Evolutionary conservation across 345 rosid species (phyloP), one percentile per base, ranked within the genome.

Genomic region (Chamaenerion angustifolium): DNA sequence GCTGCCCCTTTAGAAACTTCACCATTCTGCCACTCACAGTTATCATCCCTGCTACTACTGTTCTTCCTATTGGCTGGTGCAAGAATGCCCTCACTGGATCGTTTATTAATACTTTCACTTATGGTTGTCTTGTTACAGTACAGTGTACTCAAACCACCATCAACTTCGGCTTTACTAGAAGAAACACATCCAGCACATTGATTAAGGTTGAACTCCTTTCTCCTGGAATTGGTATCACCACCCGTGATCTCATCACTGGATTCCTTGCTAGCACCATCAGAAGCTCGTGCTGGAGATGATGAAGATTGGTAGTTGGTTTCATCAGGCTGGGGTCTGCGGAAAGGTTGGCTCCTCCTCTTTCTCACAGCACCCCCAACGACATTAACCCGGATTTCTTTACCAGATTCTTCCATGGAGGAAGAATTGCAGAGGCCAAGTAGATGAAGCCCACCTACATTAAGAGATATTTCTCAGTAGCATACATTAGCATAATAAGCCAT

Each of bases 151-250:
- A 62, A 65, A 43, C 62, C 74, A 17, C 70, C 77, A 46, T 60
- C 68, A 43, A 60, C 79, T 42, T 64, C 68, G 60, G 52, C 71
- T 25, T 16, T 56, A 50, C 57, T 70, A 50, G 77, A 68, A 67
- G 76, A 66, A 57, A 64, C 63, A 54, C 72, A 71, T 21, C 25
- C 25, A 4, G 73, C 64, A 37, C 76, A 74, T 31, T 77, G 90
- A 66, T 76, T 83, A 62, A 89, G 76, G 65, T 65, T 79, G 61
- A 79, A 72, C 65, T 83, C 86, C 73, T 83, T 83, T 69, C 72
- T 70, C 57, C 56, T 73, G 47, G 74, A 67, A 65, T 65, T 77
- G 35, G 63, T 54, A 58, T 79, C 80, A 46, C 48, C 71, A 14
- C 76, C 76, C 0, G 51, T 67, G 46, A 63, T 77, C 59, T 85